Base-by-base conservation (phyloP, 176 grass and related monocot species). In the Rhipidocladum racemiflorum region DNA sequence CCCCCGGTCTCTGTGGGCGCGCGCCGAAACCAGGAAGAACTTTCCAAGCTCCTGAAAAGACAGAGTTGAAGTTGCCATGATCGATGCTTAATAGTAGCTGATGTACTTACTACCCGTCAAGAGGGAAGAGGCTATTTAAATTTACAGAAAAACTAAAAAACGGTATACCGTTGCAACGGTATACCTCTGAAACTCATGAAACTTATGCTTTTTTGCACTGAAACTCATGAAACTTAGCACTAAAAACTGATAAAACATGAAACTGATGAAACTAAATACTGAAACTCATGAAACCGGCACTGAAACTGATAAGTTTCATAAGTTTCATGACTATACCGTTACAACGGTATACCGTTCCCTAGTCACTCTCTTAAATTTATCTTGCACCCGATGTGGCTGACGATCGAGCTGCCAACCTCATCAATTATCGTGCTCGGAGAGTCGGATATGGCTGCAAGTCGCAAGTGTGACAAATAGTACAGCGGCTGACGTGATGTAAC, bases 41-140 rank as follows among this genome's bases (percentile, higher is more conserved):
- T 73, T 86, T 86, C 61, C 71, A 21, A 23, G 18, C 30, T 34
- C 57, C 77, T 65, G n/a, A 55, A 35, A 55, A 14, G 71, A 54
- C 71, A 8, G 70, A 0, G 67, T 5, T 70, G 23, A 28, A 70
- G 1, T 2, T 68, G 9, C 9, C 29, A 27, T 24, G 4, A 12
- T 4, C 46, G 48, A 35, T 34, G 45, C 69, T 28, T 24, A 18
- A 48, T 48, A 4, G 48, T 48, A 3, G 36, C 36, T 3, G 67
- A 13, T 3, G 23, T 23, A 6, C 42, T 40, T 23, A 1, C 42
- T 57, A 29, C 28, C 11, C n/a, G n/a, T 69, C 11, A 23, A 44
- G 5, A 27, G 18, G 56, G 11, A 23, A 44, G 5, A 27, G 18
- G 23, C 56, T 27, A 28, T 1, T 4, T 29, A 61, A 29, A 15